These are phyloP conservation scores for Tolypocladium sp. DNA, from an alignment of 2,329 filamentous ascomycete genomes.

Conservation along the genomic window DNA sequence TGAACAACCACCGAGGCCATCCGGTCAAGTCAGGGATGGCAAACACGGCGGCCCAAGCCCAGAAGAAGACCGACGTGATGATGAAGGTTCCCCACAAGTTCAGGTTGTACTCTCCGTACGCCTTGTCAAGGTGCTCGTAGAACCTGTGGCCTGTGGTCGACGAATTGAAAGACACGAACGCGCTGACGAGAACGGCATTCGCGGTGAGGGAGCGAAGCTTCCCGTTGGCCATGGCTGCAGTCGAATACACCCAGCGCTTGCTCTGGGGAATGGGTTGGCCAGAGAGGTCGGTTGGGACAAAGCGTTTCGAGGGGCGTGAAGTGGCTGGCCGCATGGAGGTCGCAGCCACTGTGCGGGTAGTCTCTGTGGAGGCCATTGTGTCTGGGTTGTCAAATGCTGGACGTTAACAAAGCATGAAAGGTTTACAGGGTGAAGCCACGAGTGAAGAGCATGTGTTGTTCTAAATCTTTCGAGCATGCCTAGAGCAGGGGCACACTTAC, in stretches of 20 bases:
- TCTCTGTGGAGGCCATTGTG: background rate
- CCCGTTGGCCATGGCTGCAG: slow-evolving; percentile 1
- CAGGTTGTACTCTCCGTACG: slow-evolving; percentile 15
- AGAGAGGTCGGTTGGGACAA: slow-evolving; percentile 5
- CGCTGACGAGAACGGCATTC: background rate
- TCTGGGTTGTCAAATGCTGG: background rate
- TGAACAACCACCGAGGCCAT: slow-evolving; percentile 31
- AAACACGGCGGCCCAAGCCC: slow-evolving; percentile 27
- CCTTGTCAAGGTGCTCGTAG: slow-evolving; percentile 5
- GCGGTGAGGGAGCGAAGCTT: slow-evolving; percentile 1
- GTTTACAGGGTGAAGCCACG: background rate
- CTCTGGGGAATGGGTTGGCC: slow-evolving; percentile 7
- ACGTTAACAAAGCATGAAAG: background rate
- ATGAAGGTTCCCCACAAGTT: slow-evolving; percentile 26
- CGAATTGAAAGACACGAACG: slow-evolving; percentile 6
- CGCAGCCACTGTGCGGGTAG: background rate
- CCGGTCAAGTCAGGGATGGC: slow-evolving; percentile 24
- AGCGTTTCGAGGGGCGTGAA: background rate
- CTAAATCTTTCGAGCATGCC: too few species aligned
- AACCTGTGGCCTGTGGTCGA: slow-evolving; percentile 3
- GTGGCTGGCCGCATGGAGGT: background rate
- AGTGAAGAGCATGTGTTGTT: background rate
- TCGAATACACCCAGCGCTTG: slow-evolving; percentile 7
- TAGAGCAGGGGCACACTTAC: background rate
- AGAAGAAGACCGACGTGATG: slow-evolving; percentile 30